Base-by-base conservation (phyloP, 306 rosid genomes). In the Abrus precatorius region DNA sequence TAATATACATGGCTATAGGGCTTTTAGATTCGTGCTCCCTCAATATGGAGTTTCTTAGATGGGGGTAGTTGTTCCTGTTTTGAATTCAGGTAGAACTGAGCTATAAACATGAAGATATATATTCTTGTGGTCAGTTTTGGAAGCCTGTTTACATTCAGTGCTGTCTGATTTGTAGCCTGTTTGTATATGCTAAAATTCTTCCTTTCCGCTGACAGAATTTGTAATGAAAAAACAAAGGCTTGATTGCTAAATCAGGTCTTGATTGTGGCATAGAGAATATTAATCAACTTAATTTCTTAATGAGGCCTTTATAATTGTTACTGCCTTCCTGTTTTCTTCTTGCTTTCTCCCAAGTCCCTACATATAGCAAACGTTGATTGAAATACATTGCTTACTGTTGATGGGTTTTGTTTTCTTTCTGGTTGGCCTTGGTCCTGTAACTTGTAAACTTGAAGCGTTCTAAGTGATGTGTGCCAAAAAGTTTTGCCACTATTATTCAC, bases 71-170 rank as follows among this genome's bases (percentile, higher is more conserved):
- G 5, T 62, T 54, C 45, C 63, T 43, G 57, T 36, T 74, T 47
- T 79, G 7, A 53, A 5, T 69, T 77, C 9, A 13, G 48, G 70
- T 69, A 41, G 66, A 75, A 5, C 32, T 67, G 62, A 38, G 44
- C 9, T 65, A 52, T 28, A 59, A 40, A 32, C 12, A 41, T 70
- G 56, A 63, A 79, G 27, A 34, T 53, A 34, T 50, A 61, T 54
- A 27, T 64, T 65, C 64, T 20, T 1, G 5, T 56, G 64, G n/a
- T 7, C 36, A 11, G 33, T 29, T 72, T 5, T 82, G 57, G 57
- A 54, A 41, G 47, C 55, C 53, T 36, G 44, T 12, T 63, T 40
- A 56, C 14, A 71, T 64, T 63, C n/a, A 28, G 13, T 36, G 47
- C 12, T 65, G 11, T 54, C n/a, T 52, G 41, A 40, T 56, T 20